Percentiles rank a stretch among this genome's conserved stretches.
phyloP scores from a whole-genome alignment of 2,329 filamentous ascomycete species.

The Escovopsis sp. region DNA sequence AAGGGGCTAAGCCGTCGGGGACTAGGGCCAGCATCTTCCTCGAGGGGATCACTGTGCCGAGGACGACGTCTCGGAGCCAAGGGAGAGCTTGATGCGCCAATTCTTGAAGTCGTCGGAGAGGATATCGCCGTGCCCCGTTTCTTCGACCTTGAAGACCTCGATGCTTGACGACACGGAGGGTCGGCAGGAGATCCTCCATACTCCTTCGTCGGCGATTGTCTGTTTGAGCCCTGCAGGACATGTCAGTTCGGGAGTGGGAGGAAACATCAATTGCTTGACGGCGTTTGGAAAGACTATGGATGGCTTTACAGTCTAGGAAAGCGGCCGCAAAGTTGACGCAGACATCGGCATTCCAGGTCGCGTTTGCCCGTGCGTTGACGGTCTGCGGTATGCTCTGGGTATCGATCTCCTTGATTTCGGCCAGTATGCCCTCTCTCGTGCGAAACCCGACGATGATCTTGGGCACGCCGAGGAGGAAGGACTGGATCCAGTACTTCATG shows the following conservation, averaged over 20 bases:
- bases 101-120: conserved; percentile 63
- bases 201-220: conserved; percentile 52
- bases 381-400: conserved; percentile 66
- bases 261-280: background rate
- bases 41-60: too few relatives aligned
- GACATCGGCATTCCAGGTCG: conserved; percentile 78
- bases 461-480: conserved; percentile 82
- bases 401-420: conserved; percentile 60
- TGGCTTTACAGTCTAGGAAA: conserved; percentile 58
- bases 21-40: too few relatives aligned
- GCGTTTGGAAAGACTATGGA: background rate
- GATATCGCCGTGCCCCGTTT: conserved; percentile 61
- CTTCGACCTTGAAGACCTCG: conserved; percentile 59
- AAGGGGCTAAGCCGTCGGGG: too few relatives aligned
- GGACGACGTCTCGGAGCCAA: conserved; percentile 8
- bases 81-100: conserved; percentile 48
- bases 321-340: conserved; percentile 80
- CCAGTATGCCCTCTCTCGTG: conserved; percentile 54
- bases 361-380: conserved; percentile 50
- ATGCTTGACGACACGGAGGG: conserved; percentile 47
- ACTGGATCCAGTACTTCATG: conserved; percentile 93
- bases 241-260: conserved; percentile 9
- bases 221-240: conserved; percentile 42
- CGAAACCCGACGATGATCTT: conserved; percentile 87
- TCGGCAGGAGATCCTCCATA: conserved; percentile 62